A percentile compares a stretch with the other conserved stretches of the same genome.
Conservation (phyloP, 139 green algal genomes). For the Klebsormidium nitens region DNA sequence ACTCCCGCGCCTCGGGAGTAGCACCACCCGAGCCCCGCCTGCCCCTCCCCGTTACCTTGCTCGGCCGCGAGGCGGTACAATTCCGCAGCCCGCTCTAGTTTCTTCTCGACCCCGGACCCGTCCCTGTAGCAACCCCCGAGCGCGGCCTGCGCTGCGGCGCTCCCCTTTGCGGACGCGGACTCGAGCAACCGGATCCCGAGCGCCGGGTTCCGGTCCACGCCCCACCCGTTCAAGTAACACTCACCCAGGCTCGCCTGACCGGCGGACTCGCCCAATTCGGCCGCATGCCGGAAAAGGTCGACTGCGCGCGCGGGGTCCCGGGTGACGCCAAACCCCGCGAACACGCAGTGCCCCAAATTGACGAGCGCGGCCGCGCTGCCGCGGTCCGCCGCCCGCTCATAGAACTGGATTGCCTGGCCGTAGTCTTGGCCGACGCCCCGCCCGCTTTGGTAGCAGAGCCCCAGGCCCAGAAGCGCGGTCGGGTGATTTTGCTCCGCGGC, state of each 20-base stretch:
- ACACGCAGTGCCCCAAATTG: conserved; percentile 30
- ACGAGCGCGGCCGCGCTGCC: conserved; percentile 25
- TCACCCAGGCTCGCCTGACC: no score
- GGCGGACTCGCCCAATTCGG: no score
- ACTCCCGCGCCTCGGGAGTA: no score
- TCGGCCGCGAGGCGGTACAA: conserved; percentile 2
- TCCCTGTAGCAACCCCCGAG: conserved; percentile 6
- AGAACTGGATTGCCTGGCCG: conserved; percentile 25
- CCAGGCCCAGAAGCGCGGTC: no score
- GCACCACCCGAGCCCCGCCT: no score
- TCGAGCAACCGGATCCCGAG: no score
- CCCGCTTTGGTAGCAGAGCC: conserved; percentile 23
- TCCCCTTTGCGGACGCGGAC: no score
- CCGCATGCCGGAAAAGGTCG: no score
- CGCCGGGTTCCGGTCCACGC: no score
- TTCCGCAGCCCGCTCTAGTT: conserved; percentile 10
- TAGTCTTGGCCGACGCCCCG: conserved; percentile 11
- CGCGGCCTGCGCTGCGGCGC: no score
- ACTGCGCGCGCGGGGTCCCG: no score
- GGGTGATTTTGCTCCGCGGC: no score
- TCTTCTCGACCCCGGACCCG: not conserved
- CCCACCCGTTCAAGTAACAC: conserved; percentile 6
- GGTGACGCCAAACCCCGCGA: conserved; percentile 12
- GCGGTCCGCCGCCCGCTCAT: conserved; percentile 13
- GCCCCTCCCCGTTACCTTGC: not conserved